Conservation (phyloP, 2,329 filamentous ascomycete genomes). For the Didymella pinodella region DNA sequence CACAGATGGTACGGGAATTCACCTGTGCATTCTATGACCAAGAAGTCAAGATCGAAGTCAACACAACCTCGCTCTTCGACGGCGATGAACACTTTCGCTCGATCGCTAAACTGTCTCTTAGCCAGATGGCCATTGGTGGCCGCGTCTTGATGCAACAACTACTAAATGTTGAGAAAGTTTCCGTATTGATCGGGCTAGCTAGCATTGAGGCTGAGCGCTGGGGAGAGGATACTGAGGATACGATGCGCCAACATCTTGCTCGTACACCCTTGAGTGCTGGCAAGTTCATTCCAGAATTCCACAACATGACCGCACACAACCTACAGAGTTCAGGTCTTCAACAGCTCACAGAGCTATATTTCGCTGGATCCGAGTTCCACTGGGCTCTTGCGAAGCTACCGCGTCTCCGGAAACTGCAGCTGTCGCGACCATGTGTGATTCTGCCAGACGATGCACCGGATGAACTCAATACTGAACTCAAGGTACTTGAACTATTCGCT, state of each 20-base stretch:
- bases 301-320: not conserved
- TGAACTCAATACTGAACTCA: not conserved
- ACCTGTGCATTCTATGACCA: not conserved
- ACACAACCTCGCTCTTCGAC: not conserved
- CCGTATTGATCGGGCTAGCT: not conserved
- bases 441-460: not conserved
- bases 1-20: not conserved
- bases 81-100: not conserved
- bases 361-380: not conserved
- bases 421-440: not conserved
- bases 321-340: not conserved
- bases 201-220: not conserved
- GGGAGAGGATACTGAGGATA: accelerated
- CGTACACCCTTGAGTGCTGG: not conserved
- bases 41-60: not conserved
- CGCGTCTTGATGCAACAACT: not conserved
- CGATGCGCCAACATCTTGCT: not conserved
- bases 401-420: not conserved
- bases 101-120: not conserved
- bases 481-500: not conserved
- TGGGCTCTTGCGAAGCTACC: not conserved
- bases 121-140: not conserved
- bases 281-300: not conserved
- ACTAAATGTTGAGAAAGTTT: not conserved
- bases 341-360: not conserved